Evolutionary conservation across 805 yeast genomes (phyloP).

Genomic region (Saturnispora bothae): DNA sequence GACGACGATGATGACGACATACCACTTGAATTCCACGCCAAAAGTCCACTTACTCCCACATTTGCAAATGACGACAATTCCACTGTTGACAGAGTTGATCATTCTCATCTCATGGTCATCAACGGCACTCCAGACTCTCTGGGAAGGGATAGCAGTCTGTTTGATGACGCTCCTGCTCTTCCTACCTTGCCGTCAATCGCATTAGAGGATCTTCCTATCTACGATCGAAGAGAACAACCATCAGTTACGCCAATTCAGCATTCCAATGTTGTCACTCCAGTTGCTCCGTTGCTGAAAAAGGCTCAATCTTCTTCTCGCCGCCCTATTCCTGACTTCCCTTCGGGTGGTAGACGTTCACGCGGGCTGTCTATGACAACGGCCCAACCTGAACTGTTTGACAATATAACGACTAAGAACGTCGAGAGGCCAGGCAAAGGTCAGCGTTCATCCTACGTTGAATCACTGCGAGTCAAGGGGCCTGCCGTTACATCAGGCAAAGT

Average conservation of each 20-base stretch:
- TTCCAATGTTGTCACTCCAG: conserved; percentile 18
- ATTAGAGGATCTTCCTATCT: conserved; percentile 12
- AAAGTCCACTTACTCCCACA: conserved; percentile 3
- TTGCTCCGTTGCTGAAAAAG: conserved; percentile 9
- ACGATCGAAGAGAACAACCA: conserved; percentile 32
- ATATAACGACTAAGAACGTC: conserved; percentile 6
- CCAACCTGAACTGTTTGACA: conserved; percentile 23
- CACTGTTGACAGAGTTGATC: background rate
- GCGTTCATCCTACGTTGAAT: conserved; percentile 38
- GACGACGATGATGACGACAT: conserved; percentile 8
- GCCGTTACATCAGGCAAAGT: conserved; percentile 3
- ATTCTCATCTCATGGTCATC: conserved; percentile 5
- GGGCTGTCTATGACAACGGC: conserved; percentile 27
- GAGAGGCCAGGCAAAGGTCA: conserved; percentile 35
- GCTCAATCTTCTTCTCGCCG: conserved; percentile 18
- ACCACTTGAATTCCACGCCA: conserved; percentile 9
- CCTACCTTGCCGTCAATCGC: conserved; percentile 1
- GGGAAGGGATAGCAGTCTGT: background rate
- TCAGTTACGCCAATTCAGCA: conserved; percentile 24
- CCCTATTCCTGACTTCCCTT: conserved; percentile 31
- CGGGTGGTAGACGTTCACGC: conserved; percentile 29
- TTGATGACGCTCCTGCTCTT: background rate
- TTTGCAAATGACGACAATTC: background rate
- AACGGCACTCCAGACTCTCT: conserved; percentile 7
- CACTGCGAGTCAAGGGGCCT: conserved; percentile 8